Base-by-base conservation (phyloP, 352 stramenopile species). In the Thalassiosira hispida region DNA sequence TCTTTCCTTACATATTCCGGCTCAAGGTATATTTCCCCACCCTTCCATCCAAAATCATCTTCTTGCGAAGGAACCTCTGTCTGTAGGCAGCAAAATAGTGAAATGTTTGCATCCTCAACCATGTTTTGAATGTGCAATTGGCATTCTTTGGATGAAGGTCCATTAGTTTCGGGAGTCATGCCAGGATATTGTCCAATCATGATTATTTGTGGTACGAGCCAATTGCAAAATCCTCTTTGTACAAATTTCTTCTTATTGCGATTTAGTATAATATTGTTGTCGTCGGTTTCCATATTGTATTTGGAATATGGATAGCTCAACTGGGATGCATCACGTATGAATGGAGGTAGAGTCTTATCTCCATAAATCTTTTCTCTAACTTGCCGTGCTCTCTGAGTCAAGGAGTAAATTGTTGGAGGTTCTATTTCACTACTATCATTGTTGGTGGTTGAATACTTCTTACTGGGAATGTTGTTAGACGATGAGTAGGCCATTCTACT, bases 101-200 rank as follows among this genome's bases (percentile, higher is more conserved):
- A 67, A 14, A 84, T 65, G 9, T 72, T 75, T 18, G 71, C 77
- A 59, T 83, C 31, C 52, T 74, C 23, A 14, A 87, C 53, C 57
- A 90, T 77, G 16, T 55, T 81, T 77, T 63, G 35, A 31, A 90
- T 74, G 27, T 90, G 84, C 7, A 22, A 1, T 53, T 49, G 23
- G 40, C 73, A 65, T 72, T 90, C 77, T 9, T 75, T 56, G 1
- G 7, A 22, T 18, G 67, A 75, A 18, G 84, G 77, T 27, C 74
- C 77, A 65, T 81, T 73, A 0, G 18, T 49, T 72, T 87, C 83
- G 0, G 83, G 83, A 52, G 70, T 85, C 63, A 77, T 74, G 33
- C 79, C 83, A 9, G 85, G 85, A 81, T 91, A 88, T 64, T 84
- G 75, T 20, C 85, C 85, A 23, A 91, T 79, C 77, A 91, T 88